Evolutionary conservation across 768 basidiomycete genomes (phyloP).

Genomic region (Auricularia auricula-judae): DNA sequence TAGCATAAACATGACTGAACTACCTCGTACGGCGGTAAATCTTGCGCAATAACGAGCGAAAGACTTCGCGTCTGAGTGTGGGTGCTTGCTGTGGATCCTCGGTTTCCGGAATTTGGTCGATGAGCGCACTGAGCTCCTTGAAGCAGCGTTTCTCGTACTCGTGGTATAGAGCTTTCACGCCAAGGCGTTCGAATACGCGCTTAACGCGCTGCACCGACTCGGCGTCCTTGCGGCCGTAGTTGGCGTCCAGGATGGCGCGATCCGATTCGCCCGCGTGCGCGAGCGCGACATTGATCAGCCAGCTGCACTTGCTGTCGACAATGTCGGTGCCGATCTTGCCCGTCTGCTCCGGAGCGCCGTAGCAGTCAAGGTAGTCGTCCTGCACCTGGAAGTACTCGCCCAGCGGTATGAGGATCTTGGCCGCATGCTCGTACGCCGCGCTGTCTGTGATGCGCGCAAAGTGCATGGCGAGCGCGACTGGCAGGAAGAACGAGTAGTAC

Average conservation of each 20-base stretch:
- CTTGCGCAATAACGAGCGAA: slow-evolving; percentile 79
- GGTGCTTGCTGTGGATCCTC: slow-evolving; percentile 8
- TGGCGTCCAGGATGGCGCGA: slow-evolving; percentile 48
- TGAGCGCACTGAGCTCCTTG: slow-evolving; percentile 50
- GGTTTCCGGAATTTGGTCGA: slow-evolving; percentile 60
- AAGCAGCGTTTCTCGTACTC: slow-evolving; percentile 74
- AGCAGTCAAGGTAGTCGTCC: slow-evolving; percentile 93
- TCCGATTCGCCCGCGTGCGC: slow-evolving; percentile 41
- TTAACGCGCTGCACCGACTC: slow-evolving; percentile 51
- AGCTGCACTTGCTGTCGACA: slow-evolving; percentile 96
- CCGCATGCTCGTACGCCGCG: slow-evolving; percentile 56
- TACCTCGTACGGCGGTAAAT: slow-evolving; percentile 57
- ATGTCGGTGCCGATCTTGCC: slow-evolving; percentile 99
- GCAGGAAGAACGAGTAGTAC: slow-evolving; percentile 97
- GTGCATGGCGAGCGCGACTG: slow-evolving; percentile 89
- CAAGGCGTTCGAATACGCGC: slow-evolving; percentile 62
- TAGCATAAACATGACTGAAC: not conserved
- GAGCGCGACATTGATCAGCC: slow-evolving; percentile 88
- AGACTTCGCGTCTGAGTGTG: slow-evolving; percentile 51
- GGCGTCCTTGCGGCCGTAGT: slow-evolving; percentile 42
- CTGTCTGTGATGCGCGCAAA: slow-evolving; percentile 50
- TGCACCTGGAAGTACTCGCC: slow-evolving; percentile 99
- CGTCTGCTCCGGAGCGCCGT: slow-evolving; percentile 78
- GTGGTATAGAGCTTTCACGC: slow-evolving; percentile 54
- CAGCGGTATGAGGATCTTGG: slow-evolving; percentile 76